Evolutionary conservation across 1,284 basidiomycete genomes (phyloP), one percentile per base, ranked within the genome.

Genomic region (Stygiomarasmius scandens): DNA sequence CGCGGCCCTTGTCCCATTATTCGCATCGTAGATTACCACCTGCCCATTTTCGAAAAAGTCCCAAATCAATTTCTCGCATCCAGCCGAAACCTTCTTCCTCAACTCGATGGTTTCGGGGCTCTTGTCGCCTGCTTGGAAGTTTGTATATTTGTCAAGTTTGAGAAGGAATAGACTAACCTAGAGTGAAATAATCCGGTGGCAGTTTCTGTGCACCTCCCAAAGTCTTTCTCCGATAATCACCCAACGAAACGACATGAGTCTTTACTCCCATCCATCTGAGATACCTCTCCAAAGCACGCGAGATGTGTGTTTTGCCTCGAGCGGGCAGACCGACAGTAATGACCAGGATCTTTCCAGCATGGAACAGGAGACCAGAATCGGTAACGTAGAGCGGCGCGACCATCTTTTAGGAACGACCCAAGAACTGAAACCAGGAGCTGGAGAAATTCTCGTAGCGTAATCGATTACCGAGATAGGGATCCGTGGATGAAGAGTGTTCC

Each of bases 11-110:
- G 86, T 88, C 1, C 95, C 94, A 67, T 99, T 98, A 71, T 99
- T 99, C n/a, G 97, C 97, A 70, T 99, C 97, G 76, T 98, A 99
- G 60, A 99, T 96, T 32, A 96, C 94, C 16, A 99, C 96, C 71
- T 99, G 96, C 11, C 91, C 88, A 1, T 78, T 78, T 62, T 86
- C 82, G 76, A 97, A 99, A 74, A 92, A 97, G 60, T 95, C 87
- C 83, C 87, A 89, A 46, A 99, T 95, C 54, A 89, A 79, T 67
- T 91, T 82, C 73, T 98, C 95, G 63, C 97, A 92, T 16, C 90
- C 93, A 2, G 82, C 80, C 52, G 89, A 85, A 60, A 98, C 87
- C 61, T 79, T 82, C 61, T 84, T 77, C 44, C 96, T 80, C 29
- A 99, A 76, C 38, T 79, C 82, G 58, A 92, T 80, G 0, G 96